Conservation (phyloP, 2,329 filamentous ascomycete species). For the Colletotrichum caudatum region DNA sequence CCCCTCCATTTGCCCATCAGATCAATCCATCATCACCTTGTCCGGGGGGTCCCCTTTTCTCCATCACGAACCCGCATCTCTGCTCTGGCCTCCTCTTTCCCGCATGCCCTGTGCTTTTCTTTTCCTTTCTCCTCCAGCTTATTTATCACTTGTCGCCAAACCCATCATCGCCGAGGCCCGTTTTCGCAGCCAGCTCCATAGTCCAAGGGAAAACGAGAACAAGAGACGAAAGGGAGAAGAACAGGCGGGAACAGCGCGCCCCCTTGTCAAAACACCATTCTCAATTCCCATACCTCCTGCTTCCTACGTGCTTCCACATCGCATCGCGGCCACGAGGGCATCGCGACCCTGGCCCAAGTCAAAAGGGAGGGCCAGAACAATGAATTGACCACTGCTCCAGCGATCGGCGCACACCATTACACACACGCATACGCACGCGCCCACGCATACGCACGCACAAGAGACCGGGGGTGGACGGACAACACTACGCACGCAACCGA, state of each 20-base stretch:
- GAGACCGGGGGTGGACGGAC: conserved; percentile 17
- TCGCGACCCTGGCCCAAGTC: background rate
- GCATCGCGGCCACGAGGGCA: background rate
- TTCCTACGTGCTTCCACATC: too few relatives aligned
- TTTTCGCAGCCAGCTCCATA: conserved; percentile 15
- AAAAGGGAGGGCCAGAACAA: conserved; percentile 12
- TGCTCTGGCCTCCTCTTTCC: conserved; percentile 36
- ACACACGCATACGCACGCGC: conserved; percentile 25
- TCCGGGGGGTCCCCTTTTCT: conserved; percentile 23
- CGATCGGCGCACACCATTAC: conserved; percentile 36
- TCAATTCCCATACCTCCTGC: background rate
- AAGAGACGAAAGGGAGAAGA: background rate
- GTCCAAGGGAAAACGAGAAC: conserved; percentile 4
- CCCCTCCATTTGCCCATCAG: conserved; percentile 38
- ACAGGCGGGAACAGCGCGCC: background rate
- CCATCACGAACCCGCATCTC: conserved; percentile 33
- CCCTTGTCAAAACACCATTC: background rate
- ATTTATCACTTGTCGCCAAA: conserved; percentile 25
- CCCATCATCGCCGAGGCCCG: conserved; percentile 18
- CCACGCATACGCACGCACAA: conserved; percentile 13
- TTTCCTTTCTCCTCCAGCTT: conserved; percentile 16
- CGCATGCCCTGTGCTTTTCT: conserved; percentile 38
- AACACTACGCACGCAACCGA: conserved; percentile 14
- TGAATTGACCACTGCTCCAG: conserved; percentile 34
- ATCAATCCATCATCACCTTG: conserved; percentile 17